Percentiles rank a stretch among this genome's conserved stretches.
These are phyloP conservation scores for Colletotrichum sojae DNA, from an alignment of 2,329 filamentous ascomycete genomes.

Conservation along the genomic window DNA sequence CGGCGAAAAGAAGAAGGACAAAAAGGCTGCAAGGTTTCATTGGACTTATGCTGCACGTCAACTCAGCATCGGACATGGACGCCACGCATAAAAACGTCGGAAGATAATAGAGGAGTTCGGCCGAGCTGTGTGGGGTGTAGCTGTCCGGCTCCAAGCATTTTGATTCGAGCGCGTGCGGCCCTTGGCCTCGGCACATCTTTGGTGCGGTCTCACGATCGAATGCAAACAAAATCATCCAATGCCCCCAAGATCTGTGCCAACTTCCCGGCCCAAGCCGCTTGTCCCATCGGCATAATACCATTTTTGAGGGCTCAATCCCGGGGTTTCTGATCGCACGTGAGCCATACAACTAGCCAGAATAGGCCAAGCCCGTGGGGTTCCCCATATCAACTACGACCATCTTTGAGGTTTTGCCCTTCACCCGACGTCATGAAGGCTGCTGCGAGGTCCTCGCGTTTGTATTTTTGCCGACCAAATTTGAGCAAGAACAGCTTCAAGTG, in stretches of 20 bases:
- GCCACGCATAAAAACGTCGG: too few species aligned
- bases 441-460: not conserved
- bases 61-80: too few species aligned
- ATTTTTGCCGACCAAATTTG: not conserved
- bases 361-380: conserved; percentile 6
- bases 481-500: too few species aligned
- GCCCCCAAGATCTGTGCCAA: not conserved
- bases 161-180: not conserved
- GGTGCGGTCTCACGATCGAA: conserved; percentile 13
- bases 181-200: conserved; percentile 32
- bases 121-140: not conserved
- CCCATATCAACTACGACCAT: conserved; percentile 1
- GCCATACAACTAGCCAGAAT: not conserved
- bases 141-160: not conserved
- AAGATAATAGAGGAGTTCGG: not conserved
- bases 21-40: too few species aligned
- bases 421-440: conserved; percentile 4
- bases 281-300: conserved; percentile 12
- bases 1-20: too few species aligned
- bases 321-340: conserved; percentile 24
- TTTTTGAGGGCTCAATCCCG: not conserved
- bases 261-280: not conserved
- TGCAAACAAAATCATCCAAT: not conserved
- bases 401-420: not conserved
- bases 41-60: too few species aligned